Evolutionary conservation across 2,329 filamentous ascomycete genomes (phyloP).

Genomic region (Ramichloridium luteum): DNA sequence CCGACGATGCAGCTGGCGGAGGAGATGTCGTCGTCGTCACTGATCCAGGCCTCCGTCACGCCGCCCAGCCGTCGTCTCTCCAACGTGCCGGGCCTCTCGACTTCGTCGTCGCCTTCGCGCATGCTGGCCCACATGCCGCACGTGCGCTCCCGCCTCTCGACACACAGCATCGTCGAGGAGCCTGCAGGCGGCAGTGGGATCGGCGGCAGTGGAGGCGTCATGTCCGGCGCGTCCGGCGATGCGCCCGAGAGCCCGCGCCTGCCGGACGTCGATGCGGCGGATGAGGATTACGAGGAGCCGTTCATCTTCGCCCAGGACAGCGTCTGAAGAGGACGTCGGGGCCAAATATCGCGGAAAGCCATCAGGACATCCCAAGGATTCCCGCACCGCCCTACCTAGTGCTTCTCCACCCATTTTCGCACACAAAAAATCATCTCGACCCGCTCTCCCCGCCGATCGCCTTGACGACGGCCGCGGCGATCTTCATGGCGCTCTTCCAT

Average conservation of each 20-base stretch:
- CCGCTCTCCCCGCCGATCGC: no score
- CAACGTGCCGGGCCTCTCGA: conserved; percentile 55
- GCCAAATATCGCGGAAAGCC: no score
- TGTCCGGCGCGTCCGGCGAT: conserved; percentile 12
- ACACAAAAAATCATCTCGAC: no score
- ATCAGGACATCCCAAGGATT: no score
- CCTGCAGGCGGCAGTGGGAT: conserved; percentile 18
- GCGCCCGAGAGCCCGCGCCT: conserved; percentile 13
- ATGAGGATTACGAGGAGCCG: conserved; percentile 18
- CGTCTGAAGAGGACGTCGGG: conserved; percentile 8
- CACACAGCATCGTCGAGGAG: conserved; percentile 66
- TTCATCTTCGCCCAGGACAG: conserved; percentile 19
- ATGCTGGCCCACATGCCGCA: conserved; percentile 84
- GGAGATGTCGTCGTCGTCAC: conserved; percentile 80
- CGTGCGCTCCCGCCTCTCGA: conserved; percentile 83
- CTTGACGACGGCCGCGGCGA: no score
- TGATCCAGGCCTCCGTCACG: conserved; percentile 70
- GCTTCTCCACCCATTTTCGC: no score
- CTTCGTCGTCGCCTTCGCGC: conserved; percentile 75
- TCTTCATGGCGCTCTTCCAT: no score
- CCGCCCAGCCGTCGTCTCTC: conserved; percentile 64
- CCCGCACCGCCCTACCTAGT: no score
- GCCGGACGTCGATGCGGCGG: conserved; percentile 13
- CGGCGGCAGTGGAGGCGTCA: neutral
- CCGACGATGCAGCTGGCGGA: conserved; percentile 82